Conservation (phyloP, 208 protist genomes). For the Jaenimonas drosophilae region DNA sequence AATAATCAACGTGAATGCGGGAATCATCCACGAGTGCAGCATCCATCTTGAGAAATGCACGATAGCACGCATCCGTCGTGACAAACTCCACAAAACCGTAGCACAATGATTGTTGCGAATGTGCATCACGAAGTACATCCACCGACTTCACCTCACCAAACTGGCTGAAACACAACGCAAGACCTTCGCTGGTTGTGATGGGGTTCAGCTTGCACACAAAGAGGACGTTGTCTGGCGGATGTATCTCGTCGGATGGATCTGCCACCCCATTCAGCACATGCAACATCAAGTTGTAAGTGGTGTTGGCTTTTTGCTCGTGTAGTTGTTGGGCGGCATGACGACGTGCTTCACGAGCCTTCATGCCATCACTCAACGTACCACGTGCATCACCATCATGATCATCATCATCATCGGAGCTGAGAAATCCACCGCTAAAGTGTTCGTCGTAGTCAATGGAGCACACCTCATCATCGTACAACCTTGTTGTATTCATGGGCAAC, state of each 20-base stretch:
- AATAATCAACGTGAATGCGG: slow-evolving; percentile 98
- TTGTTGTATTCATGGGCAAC: too few species aligned
- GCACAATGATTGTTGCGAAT: slow-evolving; percentile 80
- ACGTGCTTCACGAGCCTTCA: slow-evolving; percentile 9
- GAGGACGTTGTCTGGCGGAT: slow-evolving; percentile 96
- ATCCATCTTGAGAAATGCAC: slow-evolving; percentile 96
- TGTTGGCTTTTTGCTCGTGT: slow-evolving; percentile 57
- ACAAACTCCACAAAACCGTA: slow-evolving; percentile 99
- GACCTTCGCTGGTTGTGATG: slow-evolving; percentile 89
- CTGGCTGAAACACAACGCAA: slow-evolving; percentile 94
- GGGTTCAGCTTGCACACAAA: slow-evolving; percentile 99
- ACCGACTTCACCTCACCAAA: slow-evolving; percentile 91
- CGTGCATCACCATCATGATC: not conserved
- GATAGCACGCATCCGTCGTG: slow-evolving; percentile 73
- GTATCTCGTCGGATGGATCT: slow-evolving; percentile 79
- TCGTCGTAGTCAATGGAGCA: slow-evolving; percentile 41
- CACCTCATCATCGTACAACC: too few species aligned
- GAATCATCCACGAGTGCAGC: slow-evolving; percentile 97
- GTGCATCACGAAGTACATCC: slow-evolving; percentile 65
- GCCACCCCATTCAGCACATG: slow-evolving; percentile 96
- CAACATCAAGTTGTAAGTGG: slow-evolving; percentile 81
- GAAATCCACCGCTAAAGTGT: slow-evolving; percentile 50
- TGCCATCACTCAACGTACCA: slow-evolving; percentile 5
- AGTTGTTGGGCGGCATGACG: slow-evolving; percentile 10
- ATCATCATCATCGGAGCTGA: slow-evolving; percentile 68